phyloP scores from a whole-genome alignment of 1,284 basidiomycete species.

The Leccinum colubrinum region DNA sequence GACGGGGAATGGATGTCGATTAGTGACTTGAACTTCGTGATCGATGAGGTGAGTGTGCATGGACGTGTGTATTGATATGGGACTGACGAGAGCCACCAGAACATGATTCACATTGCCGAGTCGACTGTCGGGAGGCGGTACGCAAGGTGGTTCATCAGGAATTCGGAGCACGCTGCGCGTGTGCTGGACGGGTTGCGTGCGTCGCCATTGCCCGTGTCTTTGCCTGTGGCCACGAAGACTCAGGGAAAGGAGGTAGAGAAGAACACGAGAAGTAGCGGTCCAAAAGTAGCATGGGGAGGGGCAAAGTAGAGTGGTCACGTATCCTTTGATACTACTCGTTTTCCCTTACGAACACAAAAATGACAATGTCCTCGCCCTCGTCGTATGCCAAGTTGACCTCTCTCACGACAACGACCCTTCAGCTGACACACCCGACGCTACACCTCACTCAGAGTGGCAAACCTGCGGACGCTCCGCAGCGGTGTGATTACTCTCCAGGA shows the following conservation, averaged over 20 bases:
- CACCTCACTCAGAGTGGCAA: conserved; percentile 64
- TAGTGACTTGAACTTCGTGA: conserved; percentile 94
- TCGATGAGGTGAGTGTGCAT: conserved; percentile 73
- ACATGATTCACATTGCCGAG: conserved; percentile 95
- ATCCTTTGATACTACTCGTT: not conserved
- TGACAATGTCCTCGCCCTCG: conserved; percentile 11
- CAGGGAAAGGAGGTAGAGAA: conserved; percentile 21
- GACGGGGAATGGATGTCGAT: conserved; percentile 88
- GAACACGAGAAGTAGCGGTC: conserved; percentile 25
- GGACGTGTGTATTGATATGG: not conserved
- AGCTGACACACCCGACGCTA: conserved; percentile 40
- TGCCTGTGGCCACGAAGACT: conserved; percentile 2
- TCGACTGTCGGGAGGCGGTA: conserved; percentile 90
- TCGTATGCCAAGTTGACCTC: conserved; percentile 59
- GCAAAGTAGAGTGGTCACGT: conserved; percentile 35
- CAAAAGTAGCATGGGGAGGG: conserved; percentile 62
- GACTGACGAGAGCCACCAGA: conserved; percentile 42
- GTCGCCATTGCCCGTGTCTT: conserved; percentile 56
- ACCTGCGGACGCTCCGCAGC: conserved; percentile 56
- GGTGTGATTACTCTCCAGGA: conserved; percentile 54
- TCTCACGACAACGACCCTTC: conserved; percentile 67
- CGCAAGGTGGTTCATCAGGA: conserved; percentile 96
- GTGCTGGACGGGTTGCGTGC: conserved; percentile 77
- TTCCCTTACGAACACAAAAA: conserved; percentile 1
- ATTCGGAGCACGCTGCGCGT: conserved; percentile 86